A percentile compares a stretch with the other conserved stretches of the same genome.
These are phyloP conservation scores for Rhodosporidiobolus sp. DNA, from an alignment of 768 basidiomycete genomes.

Conservation along the genomic window DNA sequence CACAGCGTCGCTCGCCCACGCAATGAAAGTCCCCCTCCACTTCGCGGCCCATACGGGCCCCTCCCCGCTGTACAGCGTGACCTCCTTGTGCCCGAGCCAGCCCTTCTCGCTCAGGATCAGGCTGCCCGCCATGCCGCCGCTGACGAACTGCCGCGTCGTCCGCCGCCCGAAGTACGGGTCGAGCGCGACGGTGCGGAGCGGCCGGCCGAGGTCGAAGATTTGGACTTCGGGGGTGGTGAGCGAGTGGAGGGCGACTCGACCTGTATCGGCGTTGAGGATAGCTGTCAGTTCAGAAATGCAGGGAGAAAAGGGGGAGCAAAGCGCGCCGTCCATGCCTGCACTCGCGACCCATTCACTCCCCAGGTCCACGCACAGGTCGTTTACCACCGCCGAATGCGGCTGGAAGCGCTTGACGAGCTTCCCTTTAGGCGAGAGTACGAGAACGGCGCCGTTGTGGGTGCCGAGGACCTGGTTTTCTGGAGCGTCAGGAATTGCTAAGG, in stretches of 20 bases:
- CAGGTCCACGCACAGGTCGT: constrained; percentile 77
- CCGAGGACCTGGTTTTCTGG: constrained; percentile 66
- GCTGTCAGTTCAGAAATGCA: background rate
- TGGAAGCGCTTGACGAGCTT: constrained; percentile 82
- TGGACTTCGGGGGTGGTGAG: constrained; percentile 68
- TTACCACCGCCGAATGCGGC: constrained; percentile 81
- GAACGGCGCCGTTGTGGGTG: constrained; percentile 88
- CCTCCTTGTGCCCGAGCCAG: constrained; percentile 93
- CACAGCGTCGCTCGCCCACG: constrained; percentile 93
- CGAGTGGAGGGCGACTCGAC: constrained; percentile 85
- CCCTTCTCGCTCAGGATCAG: constrained; percentile 89
- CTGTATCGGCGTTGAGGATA: constrained; percentile 51
- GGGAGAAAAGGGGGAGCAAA: background rate
- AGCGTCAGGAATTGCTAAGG: background rate
- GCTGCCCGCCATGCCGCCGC: constrained; percentile 85
- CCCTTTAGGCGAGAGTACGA: constrained; percentile 74
- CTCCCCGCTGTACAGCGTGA: constrained; percentile 68
- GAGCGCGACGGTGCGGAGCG: constrained; percentile 81
- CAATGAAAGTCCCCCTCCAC: constrained; percentile 82
- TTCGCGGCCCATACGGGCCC: constrained; percentile 90
- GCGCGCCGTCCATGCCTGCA: constrained; percentile 85
- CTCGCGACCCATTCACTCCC: constrained; percentile 87
- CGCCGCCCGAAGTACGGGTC: constrained; percentile 85
- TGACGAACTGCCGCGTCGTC: constrained; percentile 73
- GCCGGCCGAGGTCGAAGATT: constrained; percentile 83